Conservation (phyloP, 805 yeast species). For the Metschnikowia anglica region DNA sequence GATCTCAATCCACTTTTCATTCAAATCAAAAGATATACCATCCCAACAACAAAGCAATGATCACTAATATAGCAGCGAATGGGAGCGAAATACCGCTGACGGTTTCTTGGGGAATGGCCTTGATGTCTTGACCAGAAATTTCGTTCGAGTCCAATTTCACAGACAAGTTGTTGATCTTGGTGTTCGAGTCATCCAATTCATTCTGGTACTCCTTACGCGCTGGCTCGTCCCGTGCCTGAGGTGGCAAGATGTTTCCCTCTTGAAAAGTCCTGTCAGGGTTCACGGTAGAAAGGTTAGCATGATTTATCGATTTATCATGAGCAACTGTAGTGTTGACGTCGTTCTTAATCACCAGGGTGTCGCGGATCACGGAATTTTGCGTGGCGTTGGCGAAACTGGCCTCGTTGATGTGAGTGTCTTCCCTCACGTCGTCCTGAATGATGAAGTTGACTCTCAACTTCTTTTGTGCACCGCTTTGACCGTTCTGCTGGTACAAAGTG, state of each 20-base stretch:
- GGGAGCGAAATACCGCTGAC: slow-evolving; percentile 54
- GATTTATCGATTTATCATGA: slow-evolving; percentile 14
- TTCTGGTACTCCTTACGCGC: slow-evolving; percentile 21
- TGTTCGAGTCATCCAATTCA: slow-evolving; percentile 41
- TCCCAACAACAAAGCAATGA: slow-evolving; percentile 59
- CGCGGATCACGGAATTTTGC: slow-evolving; percentile 19
- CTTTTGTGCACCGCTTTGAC: slow-evolving; percentile 56
- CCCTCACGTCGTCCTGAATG: slow-evolving; percentile 27
- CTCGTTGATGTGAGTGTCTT: slow-evolving; percentile 21
- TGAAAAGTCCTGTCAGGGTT: slow-evolving; percentile 9
- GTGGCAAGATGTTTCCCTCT: slow-evolving; percentile 11
- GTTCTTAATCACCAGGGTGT: slow-evolving; percentile 13
- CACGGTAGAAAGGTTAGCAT: slow-evolving; percentile 2
- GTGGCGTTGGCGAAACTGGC: slow-evolving; percentile 23
- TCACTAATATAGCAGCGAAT: slow-evolving; percentile 47
- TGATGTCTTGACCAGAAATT: slow-evolving; percentile 18
- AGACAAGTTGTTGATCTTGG: slow-evolving; percentile 43
- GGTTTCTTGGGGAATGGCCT: slow-evolving; percentile 27
- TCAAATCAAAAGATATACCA: slow-evolving; percentile 61
- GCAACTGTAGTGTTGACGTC: slow-evolving; percentile 19
- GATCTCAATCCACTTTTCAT: slow-evolving; percentile 1
- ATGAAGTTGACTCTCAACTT: slow-evolving; percentile 64
- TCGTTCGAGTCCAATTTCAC: slow-evolving; percentile 45
- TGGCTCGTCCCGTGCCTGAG: slow-evolving; percentile 10
- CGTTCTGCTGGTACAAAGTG: slow-evolving; percentile 59